Percentiles rank a stretch among this genome's conserved stretches.
These are phyloP conservation scores for Epipyxis sp. DNA, from an alignment of 108 stramenopile species.

Conservation along the genomic window DNA sequence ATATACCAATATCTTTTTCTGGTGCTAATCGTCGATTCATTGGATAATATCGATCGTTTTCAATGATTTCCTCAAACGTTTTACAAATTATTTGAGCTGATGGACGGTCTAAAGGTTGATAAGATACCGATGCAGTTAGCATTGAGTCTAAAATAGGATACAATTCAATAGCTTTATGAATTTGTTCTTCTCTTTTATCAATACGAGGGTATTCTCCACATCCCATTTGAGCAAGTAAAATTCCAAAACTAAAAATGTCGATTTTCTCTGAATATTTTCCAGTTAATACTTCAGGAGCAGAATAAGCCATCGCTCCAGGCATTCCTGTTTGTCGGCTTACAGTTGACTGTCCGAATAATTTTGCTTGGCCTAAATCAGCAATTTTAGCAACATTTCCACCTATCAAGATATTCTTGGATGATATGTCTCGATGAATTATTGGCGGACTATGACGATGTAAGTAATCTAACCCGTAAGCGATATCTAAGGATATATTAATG, in stretches of 20 bases:
- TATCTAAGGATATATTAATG: constrained; percentile 40
- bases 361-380: constrained; percentile 48
- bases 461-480: constrained; percentile 36
- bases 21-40: neutral
- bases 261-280: constrained; percentile 43
- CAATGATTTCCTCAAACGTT: neutral
- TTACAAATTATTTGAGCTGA: neutral
- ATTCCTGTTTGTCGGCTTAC: neutral
- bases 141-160: neutral
- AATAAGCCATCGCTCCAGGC: constrained; percentile 8
- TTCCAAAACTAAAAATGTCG: constrained; percentile 46
- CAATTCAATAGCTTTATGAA: neutral
- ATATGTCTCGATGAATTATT: constrained; percentile 26
- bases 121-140: neutral
- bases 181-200: constrained; percentile 39
- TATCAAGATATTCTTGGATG: constrained; percentile 43
- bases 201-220: constrained; percentile 45
- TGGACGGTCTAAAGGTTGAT: neutral
- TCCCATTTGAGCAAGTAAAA: constrained; percentile 41
- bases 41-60: neutral
- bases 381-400: constrained; percentile 46
- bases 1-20: constrained; percentile 39
- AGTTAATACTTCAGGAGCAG: constrained; percentile 48
- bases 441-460: constrained; percentile 38
- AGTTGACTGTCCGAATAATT: neutral